Base-by-base conservation (phyloP, 1,139 yeast genomes). In the Pichia kudriavzevii region DNA sequence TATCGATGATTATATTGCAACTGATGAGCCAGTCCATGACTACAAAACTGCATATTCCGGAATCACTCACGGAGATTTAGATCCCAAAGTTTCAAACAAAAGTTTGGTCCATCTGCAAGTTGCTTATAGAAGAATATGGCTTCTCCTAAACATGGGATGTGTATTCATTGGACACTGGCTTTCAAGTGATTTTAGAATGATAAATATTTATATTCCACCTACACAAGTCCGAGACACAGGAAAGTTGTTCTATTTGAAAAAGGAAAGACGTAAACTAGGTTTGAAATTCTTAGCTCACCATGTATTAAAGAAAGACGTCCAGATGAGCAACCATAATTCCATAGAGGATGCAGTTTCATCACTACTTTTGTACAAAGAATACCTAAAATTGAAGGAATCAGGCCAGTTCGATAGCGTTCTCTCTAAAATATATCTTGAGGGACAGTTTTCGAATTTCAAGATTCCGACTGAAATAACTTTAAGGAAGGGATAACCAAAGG, bases 271-370 rank as follows among this genome's bases (percentile, higher is more conserved):
- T 41, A 81, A 78, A 43, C 65, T 93, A 26, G 84, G 95, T n/a
- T 68, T 93, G 47, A 81, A 91, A 52, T 93, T 85, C 53, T 64
- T 93, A 52, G 88, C 95, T 5, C 88, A 85, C 67, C 76, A 76
- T 21, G 65, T 91, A 34, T 64, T 91, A 38, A 72, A 72, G 27
- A 79, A 76, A 43, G 71, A 76, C 33, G 95, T 93, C 15, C 98
- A 93, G 57, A 77, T 76, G 3, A 95, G 94, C 2, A 88, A 88
- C 53, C 99, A 93, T 57, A 97, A 93, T 55, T 88, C 97, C 1
- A 85, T 91, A 30, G 98, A 93, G 53, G 99, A 93, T 62, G 97
- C 99, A 0, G 64, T 70, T 38, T 80, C 93, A 10, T 98, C 99
- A 0, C 67, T 93, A 46, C 59, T 74, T 34, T 63, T 93, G 29